phyloP scores from a whole-genome alignment of 306 rosid genomes.

The Vachellia collinsii region DNA sequence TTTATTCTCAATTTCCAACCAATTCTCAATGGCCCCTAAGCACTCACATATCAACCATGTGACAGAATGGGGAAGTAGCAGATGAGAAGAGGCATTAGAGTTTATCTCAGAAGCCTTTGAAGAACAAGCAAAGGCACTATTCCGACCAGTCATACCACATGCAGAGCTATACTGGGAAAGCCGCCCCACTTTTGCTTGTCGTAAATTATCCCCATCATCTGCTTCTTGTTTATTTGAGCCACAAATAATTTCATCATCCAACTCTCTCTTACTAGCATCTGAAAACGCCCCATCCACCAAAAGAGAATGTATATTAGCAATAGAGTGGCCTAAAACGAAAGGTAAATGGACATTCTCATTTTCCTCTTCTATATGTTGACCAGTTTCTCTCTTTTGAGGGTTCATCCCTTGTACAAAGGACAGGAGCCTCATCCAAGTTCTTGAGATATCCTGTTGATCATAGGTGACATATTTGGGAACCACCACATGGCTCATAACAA shows the following conservation, averaged over 20 bases:
- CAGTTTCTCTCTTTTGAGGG: constrained; percentile 90
- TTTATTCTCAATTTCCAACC: constrained; percentile 67
- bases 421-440: constrained; percentile 86
- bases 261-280: constrained; percentile 57
- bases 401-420: constrained; percentile 92
- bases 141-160: constrained; percentile 49
- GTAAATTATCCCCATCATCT: constrained; percentile 62
- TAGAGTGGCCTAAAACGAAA: constrained; percentile 69
- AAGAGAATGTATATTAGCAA: constrained; percentile 78
- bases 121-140: constrained; percentile 46
- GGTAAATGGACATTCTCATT: constrained; percentile 71
- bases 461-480: constrained; percentile 75
- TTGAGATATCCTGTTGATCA: constrained; percentile 76
- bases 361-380: constrained; percentile 86
- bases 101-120: constrained; percentile 48
- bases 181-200: constrained; percentile 87
- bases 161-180: constrained; percentile 83
- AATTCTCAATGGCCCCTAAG: constrained; percentile 79
- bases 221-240: constrained; percentile 44
- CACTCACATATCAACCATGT: constrained; percentile 78
- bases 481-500: constrained; percentile 85
- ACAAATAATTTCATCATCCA: constrained; percentile 48
- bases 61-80: constrained; percentile 63
- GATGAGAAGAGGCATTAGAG: constrained; percentile 42
- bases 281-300: constrained; percentile 90